phyloP scores from a whole-genome alignment of 2,329 filamentous ascomycete species.

The Fusarium algeriense region DNA sequence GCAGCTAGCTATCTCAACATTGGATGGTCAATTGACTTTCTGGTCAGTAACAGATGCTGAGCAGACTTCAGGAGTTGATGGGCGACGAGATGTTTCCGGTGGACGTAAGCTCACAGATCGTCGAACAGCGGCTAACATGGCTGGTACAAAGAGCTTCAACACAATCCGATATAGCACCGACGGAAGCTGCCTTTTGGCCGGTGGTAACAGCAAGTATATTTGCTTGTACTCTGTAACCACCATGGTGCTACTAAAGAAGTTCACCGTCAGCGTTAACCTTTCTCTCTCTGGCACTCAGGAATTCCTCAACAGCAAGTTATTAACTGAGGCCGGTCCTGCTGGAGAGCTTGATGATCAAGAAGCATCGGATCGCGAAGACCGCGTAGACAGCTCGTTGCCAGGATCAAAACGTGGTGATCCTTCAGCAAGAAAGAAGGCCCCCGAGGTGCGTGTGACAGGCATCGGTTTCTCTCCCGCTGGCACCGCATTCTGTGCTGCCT shows the following conservation, averaged over 20 bases:
- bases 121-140: slow-evolving; percentile 88
- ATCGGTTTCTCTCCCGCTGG: slow-evolving; percentile 92
- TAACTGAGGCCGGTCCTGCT: slow-evolving; percentile 89
- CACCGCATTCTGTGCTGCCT: slow-evolving; percentile 91
- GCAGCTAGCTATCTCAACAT: slow-evolving; percentile 89
- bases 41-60: slow-evolving; percentile 92
- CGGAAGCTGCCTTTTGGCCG: slow-evolving; percentile 89
- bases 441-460: slow-evolving; percentile 86
- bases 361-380: slow-evolving; percentile 87
- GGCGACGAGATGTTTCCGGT: slow-evolving; percentile 90
- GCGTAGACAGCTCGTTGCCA: slow-evolving; percentile 82
- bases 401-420: slow-evolving; percentile 89
- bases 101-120: slow-evolving; percentile 90
- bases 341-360: slow-evolving; percentile 91
- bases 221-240: slow-evolving; percentile 96
- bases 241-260: slow-evolving; percentile 92
- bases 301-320: slow-evolving; percentile 90
- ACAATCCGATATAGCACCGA: slow-evolving; percentile 93
- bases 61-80: slow-evolving; percentile 88
- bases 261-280: slow-evolving; percentile 94
- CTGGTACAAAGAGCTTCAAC: slow-evolving; percentile 90
- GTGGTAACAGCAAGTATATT: slow-evolving; percentile 98
- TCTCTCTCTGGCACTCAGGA: slow-evolving; percentile 96
- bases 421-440: slow-evolving; percentile 78
- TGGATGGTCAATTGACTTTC: slow-evolving; percentile 95